Percentiles rank a stretch among this genome's conserved stretches.
These are phyloP conservation scores for Solanum appendiculatum DNA, from an alignment of 257 asterid species.

Conservation along the genomic window DNA sequence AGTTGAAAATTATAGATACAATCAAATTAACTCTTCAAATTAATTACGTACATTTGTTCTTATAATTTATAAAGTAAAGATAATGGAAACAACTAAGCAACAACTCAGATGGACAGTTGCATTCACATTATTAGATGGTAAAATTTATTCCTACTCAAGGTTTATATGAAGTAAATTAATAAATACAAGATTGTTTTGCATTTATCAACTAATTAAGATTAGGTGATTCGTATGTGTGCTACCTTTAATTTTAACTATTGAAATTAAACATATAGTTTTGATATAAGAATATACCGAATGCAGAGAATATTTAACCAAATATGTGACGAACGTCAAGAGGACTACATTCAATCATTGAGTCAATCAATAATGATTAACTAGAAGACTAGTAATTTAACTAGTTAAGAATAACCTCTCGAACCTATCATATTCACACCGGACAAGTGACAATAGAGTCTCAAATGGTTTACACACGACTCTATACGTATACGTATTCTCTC, in stretches of 20 bases:
- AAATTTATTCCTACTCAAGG: background rate
- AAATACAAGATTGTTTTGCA: background rate
- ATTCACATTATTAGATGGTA: background rate
- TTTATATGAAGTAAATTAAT: background rate
- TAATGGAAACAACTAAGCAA: background rate
- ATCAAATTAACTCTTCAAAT: background rate
- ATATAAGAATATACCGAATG: background rate
- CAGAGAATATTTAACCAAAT: background rate
- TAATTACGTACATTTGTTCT: background rate
- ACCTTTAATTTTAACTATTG: background rate
- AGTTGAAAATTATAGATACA: background rate
- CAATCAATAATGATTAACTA: background rate
- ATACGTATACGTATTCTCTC: background rate
- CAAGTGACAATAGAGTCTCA: accelerated
- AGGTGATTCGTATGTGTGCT: background rate
- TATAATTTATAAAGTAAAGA: background rate
- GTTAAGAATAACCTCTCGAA: background rate
- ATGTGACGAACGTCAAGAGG: background rate
- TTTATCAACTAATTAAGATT: background rate
- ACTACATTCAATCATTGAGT: background rate
- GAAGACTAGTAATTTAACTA: background rate
- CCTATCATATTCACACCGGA: background rate
- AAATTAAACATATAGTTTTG: background rate
- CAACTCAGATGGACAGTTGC: background rate
- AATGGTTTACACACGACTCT: background rate